Evolutionary conservation across 495 filamentous ascomycete species (phyloP), one percentile per base, ranked within the genome.

Genomic region (Recurvomyces mirabilis): DNA sequence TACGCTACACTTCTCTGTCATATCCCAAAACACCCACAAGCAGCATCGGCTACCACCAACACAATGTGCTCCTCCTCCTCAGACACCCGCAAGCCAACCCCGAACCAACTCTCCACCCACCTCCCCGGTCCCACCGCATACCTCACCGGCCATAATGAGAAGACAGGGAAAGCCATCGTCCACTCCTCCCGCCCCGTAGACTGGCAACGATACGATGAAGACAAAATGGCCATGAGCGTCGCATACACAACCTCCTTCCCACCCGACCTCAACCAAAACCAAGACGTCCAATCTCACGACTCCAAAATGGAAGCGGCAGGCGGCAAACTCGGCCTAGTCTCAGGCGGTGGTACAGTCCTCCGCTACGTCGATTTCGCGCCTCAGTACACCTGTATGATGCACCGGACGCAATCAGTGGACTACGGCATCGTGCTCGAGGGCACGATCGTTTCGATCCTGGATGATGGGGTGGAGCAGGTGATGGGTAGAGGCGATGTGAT

Each of bases 401-500:
- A 88, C 47, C 69, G 82, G 0, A 87, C 84, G 2, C 68, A 77
- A 54, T 77, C 71, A 13, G 60, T 91, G 3, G 84, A 89, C 49
- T 87, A 82, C 39, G 82, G 82, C 3, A 69, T 87, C 43, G 73
- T 91, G 20, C 45, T 91, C n/a, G 82, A 87, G 55, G 84, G 84
- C 0, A 57, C 72, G 54, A 59, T 81, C 15, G 77, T 73, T 52
- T 69, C 75, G 60, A 57, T 71, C 5, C 59, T 85, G 11, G 81
- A 84, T 55, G 49, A 59, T 52, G 71, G 81, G 0, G 77, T 74
- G 53, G 59, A 55, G 37, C 60, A 65, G 43, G 46, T 58, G 5
- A 63, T 85, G 72, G 60, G 64, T 50, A 55, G 69, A 3, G 81
- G 81, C 1, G 79, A 85, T 54, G 61, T 80, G 9, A 66, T 67